A percentile compares a stretch with the other conserved stretches of the same genome.
Evolutionary conservation across 495 filamentous ascomycete genomes (phyloP).

Genomic region (Neurospora sp.): DNA sequence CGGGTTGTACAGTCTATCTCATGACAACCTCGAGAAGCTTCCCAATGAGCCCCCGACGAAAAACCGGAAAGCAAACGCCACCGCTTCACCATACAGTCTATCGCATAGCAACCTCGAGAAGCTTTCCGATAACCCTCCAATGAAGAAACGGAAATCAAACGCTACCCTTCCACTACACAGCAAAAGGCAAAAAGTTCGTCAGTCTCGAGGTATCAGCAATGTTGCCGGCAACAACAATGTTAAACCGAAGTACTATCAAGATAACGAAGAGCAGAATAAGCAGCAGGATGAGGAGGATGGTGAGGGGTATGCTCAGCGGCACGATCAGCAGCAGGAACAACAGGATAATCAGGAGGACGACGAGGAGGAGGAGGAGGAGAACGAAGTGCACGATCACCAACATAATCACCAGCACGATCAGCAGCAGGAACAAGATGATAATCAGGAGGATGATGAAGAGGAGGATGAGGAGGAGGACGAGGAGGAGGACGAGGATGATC

Average conservation of each 20-base stretch:
- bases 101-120: background rate
- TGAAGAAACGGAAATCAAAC: background rate
- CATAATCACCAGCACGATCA: too few relatives aligned
- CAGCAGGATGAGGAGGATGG: background rate
- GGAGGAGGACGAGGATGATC: too few relatives aligned
- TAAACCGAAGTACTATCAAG: background rate
- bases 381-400: background rate
- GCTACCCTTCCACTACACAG: background rate
- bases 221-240: background rate
- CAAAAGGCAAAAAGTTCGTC: background rate
- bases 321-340: background rate
- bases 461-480: too few relatives aligned
- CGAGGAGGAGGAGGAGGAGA: too few relatives aligned
- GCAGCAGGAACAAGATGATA: too few relatives aligned
- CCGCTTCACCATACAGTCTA: too few relatives aligned
- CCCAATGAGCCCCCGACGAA: too few relatives aligned
- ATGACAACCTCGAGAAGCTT: too few relatives aligned
- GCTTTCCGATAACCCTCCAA: background rate
- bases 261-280: background rate
- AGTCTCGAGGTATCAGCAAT: background rate
- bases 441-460: too few relatives aligned
- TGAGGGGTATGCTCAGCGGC: background rate
- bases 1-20: too few relatives aligned
- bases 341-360: background rate
- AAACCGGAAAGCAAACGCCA: too few relatives aligned